A percentile compares a stretch with the other conserved stretches of the same genome.
Conservation (phyloP, 2,329 filamentous ascomycete species). For the Thermomyces lanuginosus region DNA sequence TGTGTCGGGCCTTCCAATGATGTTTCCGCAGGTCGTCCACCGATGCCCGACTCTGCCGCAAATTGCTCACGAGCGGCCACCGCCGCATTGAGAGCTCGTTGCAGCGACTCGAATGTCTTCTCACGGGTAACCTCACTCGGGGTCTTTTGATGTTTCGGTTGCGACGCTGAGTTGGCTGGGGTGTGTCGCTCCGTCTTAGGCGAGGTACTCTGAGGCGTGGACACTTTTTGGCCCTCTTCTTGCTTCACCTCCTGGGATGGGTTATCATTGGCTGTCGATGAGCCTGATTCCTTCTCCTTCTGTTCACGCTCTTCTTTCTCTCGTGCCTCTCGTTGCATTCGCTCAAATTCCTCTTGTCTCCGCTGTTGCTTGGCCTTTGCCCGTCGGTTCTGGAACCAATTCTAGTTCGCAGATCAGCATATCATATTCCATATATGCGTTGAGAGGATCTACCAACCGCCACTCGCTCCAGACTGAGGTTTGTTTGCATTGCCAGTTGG, state of each 20-base stretch:
- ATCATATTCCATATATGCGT: background rate
- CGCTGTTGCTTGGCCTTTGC: conserved; percentile 37
- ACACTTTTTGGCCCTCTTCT: conserved; percentile 4
- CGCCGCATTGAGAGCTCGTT: conserved; percentile 27
- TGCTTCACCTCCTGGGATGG: conserved; percentile 13
- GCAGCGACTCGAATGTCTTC: conserved; percentile 28
- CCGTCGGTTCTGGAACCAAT: conserved; percentile 38
- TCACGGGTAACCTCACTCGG: conserved; percentile 24
- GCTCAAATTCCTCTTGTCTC: conserved; percentile 33
- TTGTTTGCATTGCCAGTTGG: conserved; percentile 33
- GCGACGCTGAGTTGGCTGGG: conserved; percentile 10
- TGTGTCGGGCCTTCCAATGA: conserved; percentile 15
- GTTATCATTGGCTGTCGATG: conserved; percentile 2
- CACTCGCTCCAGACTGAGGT: conserved; percentile 33
- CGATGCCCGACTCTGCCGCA: conserved; percentile 9
- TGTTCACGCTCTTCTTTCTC: conserved; percentile 7
- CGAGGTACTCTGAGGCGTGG: conserved; percentile 5
- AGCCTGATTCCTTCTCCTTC: conserved; percentile 4
- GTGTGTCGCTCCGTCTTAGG: conserved; percentile 10
- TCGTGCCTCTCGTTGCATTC: conserved; percentile 20
- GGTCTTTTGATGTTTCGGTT: conserved; percentile 21
- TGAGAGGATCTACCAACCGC: conserved; percentile 24
- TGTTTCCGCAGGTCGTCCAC: conserved; percentile 10
- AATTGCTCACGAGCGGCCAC: conserved; percentile 23
- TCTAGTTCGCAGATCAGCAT: conserved; percentile 16